phyloP scores from a whole-genome alignment of 2,329 filamentous ascomycete genomes.

The Stenocarpella maydis region DNA sequence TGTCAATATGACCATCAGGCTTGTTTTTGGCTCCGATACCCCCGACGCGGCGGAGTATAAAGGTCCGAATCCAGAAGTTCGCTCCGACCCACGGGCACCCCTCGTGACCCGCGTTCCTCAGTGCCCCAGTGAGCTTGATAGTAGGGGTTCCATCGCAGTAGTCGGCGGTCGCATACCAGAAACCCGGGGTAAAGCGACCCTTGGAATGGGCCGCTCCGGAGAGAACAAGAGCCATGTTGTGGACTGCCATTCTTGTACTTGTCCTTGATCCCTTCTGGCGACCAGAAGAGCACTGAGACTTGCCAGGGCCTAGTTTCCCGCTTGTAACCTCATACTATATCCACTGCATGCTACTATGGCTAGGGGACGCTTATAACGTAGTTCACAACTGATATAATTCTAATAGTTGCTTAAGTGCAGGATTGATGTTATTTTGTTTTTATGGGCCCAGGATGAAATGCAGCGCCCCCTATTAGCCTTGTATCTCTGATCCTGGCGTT shows the following conservation, averaged over 20 bases:
- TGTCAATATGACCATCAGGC: constrained; percentile 17
- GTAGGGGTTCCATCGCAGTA: constrained; percentile 15
- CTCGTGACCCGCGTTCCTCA: constrained; percentile 22
- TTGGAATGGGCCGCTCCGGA: not conserved
- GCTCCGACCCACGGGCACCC: constrained; percentile 1
- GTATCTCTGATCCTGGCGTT: no score
- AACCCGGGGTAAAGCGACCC: constrained; percentile 15
- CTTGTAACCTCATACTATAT: no score
- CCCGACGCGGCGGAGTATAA: constrained; percentile 28
- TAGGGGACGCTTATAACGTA: no score
- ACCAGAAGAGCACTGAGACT: no score
- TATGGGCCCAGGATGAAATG: no score
- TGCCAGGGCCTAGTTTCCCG: no score
- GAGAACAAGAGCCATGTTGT: not conserved
- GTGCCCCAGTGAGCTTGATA: not conserved
- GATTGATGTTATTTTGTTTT: no score
- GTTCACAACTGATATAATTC: no score
- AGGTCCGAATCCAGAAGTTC: constrained; percentile 17
- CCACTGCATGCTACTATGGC: no score
- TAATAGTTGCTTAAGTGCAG: no score
- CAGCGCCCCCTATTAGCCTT: no score
- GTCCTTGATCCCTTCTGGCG: constrained; percentile 10
- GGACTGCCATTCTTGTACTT: constrained; percentile 9
- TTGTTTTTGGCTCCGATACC: constrained; percentile 24
- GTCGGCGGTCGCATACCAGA: not conserved